Evolutionary conservation across 176 grass and related monocot genomes (phyloP).

Genomic region (Zea mays): DNA sequence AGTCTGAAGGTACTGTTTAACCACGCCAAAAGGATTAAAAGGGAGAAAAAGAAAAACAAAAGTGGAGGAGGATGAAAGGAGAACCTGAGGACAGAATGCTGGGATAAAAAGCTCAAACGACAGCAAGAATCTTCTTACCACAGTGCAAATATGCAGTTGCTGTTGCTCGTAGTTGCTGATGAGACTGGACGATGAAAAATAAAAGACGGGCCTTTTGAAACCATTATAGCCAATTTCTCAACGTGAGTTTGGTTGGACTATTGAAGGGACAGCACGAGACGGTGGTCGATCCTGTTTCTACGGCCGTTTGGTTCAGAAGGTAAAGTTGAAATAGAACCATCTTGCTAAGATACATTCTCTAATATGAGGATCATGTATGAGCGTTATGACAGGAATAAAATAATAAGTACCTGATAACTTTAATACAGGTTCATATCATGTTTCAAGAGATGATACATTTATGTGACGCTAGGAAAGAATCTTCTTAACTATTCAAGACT

Average conservation of each 20-base stretch:
- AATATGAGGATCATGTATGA: too few species aligned
- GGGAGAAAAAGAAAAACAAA: conserved; percentile 23
- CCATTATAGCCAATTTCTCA: conserved; percentile 8
- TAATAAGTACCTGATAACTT: too few species aligned
- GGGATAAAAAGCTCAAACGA: conserved; percentile 49
- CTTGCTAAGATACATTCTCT: too few species aligned
- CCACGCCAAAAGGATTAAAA: conserved; percentile 13
- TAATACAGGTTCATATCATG: too few species aligned
- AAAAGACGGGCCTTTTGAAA: neutral
- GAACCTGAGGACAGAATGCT: conserved; percentile 41
- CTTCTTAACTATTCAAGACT: too few species aligned
- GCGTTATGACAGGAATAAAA: too few species aligned
- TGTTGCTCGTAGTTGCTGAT: conserved; percentile 42
- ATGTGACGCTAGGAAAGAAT: too few species aligned
- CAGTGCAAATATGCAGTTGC: conserved; percentile 32
- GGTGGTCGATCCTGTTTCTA: too few species aligned
- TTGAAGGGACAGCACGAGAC: neutral
- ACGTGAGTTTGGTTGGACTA: neutral
- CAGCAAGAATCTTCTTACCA: conserved; percentile 45
- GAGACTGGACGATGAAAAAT: conserved; percentile 39
- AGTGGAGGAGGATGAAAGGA: conserved; percentile 41
- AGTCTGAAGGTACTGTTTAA: conserved; percentile 32
- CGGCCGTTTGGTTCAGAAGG: too few species aligned
- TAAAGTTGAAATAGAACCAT: too few species aligned
- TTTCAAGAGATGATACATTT: too few species aligned